Percentiles rank a stretch among this genome's conserved stretches.
Evolutionary conservation across 1,284 basidiomycete genomes (phyloP).

Genomic region (Vanrija sp.): DNA sequence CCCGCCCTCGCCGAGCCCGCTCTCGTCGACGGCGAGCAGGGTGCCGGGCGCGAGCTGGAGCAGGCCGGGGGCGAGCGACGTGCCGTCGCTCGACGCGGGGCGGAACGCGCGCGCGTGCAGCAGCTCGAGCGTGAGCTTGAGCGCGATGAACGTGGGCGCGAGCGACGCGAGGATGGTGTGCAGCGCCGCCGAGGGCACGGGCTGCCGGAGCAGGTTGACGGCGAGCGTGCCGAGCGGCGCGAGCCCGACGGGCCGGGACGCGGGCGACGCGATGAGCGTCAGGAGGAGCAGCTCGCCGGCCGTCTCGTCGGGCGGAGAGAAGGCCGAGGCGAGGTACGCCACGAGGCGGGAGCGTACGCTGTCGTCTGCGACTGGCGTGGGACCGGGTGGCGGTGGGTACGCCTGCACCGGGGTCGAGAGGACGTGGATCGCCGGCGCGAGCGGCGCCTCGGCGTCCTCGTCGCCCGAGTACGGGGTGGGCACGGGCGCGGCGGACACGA

Average conservation of each 20-base stretch:
- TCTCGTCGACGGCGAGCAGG: slow-evolving; percentile 18
- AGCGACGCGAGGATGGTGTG: slow-evolving; percentile 16
- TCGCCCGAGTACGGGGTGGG: slow-evolving; percentile 29
- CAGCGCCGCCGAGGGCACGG: slow-evolving; percentile 9
- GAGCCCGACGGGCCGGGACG: slow-evolving; percentile 24
- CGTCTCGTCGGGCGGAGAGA: slow-evolving; percentile 29
- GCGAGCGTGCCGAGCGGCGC: slow-evolving; percentile 41
- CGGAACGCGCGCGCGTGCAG: slow-evolving; percentile 36
- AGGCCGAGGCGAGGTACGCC: slow-evolving; percentile 31
- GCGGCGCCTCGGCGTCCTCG: slow-evolving; percentile 19
- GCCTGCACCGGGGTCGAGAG: slow-evolving; percentile 15
- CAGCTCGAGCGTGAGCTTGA: slow-evolving; percentile 34
- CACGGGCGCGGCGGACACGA: slow-evolving; percentile 36
- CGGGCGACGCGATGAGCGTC: slow-evolving; percentile 35
- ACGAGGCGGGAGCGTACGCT: slow-evolving; percentile 26
- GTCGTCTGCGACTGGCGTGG: neutral
- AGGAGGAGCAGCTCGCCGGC: slow-evolving; percentile 43
- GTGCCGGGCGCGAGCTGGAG: slow-evolving; percentile 38
- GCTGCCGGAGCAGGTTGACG: slow-evolving; percentile 33
- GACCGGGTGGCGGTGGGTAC: neutral
- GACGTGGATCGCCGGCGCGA: slow-evolving; percentile 44
- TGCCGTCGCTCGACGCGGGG: slow-evolving; percentile 30
- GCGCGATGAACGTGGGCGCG: slow-evolving; percentile 25
- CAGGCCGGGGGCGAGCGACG: slow-evolving; percentile 37
- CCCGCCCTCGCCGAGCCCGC: slow-evolving; percentile 42